Percentiles rank a stretch among this genome's conserved stretches.
Conservation (phyloP, 768 basidiomycete species). For the Boletus vermiculosoides region DNA sequence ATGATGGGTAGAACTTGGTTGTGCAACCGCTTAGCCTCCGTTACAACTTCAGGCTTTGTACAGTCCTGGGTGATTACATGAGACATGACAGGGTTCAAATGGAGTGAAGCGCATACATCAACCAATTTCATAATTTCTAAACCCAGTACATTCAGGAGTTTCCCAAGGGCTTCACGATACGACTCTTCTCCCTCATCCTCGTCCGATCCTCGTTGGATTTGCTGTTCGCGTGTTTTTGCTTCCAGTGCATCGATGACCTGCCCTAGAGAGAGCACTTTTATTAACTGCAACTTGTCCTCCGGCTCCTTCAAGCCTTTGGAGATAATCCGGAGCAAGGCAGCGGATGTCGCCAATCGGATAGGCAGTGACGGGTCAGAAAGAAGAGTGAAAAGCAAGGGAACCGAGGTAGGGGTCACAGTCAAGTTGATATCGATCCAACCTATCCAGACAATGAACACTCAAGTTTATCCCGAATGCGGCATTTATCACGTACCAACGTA, state of each 20-base stretch:
- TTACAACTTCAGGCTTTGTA: slow-evolving; percentile 53
- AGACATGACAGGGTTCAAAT: background rate
- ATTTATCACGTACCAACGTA: slow-evolving; percentile 77
- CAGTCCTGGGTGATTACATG: slow-evolving; percentile 47
- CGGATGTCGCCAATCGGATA: slow-evolving; percentile 80
- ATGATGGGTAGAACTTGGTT: slow-evolving; percentile 73
- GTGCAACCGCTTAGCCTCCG: slow-evolving; percentile 64
- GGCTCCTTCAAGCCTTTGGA: slow-evolving; percentile 92
- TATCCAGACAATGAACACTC: slow-evolving; percentile 31
- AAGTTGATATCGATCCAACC: slow-evolving; percentile 99
- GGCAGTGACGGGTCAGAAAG: slow-evolving; percentile 75
- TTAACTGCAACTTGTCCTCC: slow-evolving; percentile 81
- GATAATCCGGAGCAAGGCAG: slow-evolving; percentile 80
- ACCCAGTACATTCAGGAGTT: slow-evolving; percentile 78
- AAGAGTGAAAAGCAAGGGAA: slow-evolving; percentile 80
- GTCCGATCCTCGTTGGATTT: slow-evolving; percentile 61
- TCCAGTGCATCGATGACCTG: slow-evolving; percentile 82
- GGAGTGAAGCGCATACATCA: slow-evolving; percentile 51
- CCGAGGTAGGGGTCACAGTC: slow-evolving; percentile 87
- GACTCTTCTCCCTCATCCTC: slow-evolving; percentile 87
- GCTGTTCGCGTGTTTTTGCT: slow-evolving; percentile 66
- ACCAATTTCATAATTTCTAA: slow-evolving; percentile 77
- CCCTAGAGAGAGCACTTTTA: slow-evolving; percentile 85
- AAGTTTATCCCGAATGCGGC: background rate
- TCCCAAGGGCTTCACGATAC: slow-evolving; percentile 86